Base-by-base conservation (phyloP, 2,329 filamentous ascomycete species). In the Cytospora piceae region DNA sequence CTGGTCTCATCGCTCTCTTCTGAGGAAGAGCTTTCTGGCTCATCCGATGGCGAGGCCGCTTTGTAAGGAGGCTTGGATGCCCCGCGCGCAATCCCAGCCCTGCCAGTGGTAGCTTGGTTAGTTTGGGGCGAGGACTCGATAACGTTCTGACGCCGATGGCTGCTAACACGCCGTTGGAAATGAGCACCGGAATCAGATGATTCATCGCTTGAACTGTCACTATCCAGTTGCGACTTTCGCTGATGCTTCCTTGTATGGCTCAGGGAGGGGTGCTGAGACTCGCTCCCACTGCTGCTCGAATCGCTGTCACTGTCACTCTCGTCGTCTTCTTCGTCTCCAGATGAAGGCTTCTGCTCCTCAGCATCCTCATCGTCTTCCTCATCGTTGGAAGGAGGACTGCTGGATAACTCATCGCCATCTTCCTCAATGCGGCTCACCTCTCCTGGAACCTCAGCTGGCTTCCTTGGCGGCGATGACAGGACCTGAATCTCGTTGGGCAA, bases 321-420 rank as follows among this genome's bases (percentile, higher is more conserved):
- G 31, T 69, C 71, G 46, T 72, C 71, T 51, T 70, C 67, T 14
- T 67, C 37, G 27, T 34, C 42, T 37, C 54, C 63, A 27, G 52
- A 51, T 20, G 39, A 57, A 17, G 61, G 42, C 15, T 42, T 37
- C 17, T 58, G 61, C 29, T 65, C 58, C 20, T 68, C 65, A 32
- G 64, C 65, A 7, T 68, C 65, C 20, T 67, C 67, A 24, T 68
- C 67, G 8, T 49, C 55, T 31, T 69, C 61, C 4, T 67, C 65
- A 51, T 69, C 63, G 17, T 57, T 61, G 27, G 64, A 63, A 17
- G 64, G 62, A 20, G 69, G 61, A 4, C 60, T 42, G 37, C 52
- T 39, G 6, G 63, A 58, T 22, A 49, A 37, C 3, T 68, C 64
- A 8, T 71, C 69, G 22, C 70, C 70, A 63, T 66, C 52, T 22